Percentiles rank a stretch among this genome's conserved stretches.
Evolutionary conservation across 1,139 yeast species (phyloP).

Genomic region (Groenewaldozyma auringiensis): DNA sequence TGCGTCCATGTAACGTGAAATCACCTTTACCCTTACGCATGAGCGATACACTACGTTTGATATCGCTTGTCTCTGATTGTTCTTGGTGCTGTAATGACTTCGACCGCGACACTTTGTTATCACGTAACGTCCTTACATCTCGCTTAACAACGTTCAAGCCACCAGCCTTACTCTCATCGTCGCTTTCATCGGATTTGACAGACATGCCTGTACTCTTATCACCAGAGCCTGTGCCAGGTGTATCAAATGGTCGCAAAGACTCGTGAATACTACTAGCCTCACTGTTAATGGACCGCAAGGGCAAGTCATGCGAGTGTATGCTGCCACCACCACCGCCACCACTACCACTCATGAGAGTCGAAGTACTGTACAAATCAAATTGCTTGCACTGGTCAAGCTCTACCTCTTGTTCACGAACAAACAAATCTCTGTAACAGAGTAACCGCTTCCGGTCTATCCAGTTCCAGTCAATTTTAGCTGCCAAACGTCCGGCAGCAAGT

Average conservation of each 20-base stretch:
- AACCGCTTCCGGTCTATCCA: slow-evolving; percentile 45
- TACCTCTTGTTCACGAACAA: slow-evolving; percentile 30
- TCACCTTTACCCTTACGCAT: slow-evolving; percentile 25
- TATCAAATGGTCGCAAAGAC: too few relatives aligned
- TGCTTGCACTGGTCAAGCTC: slow-evolving; percentile 19
- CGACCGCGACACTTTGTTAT: neutral
- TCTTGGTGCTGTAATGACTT: neutral
- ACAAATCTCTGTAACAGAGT: slow-evolving; percentile 35
- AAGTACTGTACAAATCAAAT: too few relatives aligned
- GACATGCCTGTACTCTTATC: too few relatives aligned
- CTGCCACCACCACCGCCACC: neutral
- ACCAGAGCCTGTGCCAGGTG: neutral
- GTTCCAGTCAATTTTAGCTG: slow-evolving; percentile 48
- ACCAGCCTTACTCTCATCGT: neutral
- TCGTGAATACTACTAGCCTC: neutral
- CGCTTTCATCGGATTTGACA: neutral
- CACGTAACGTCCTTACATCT: neutral
- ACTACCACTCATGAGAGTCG: too few relatives aligned
- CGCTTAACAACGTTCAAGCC: neutral
- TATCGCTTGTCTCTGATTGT: slow-evolving; percentile 5
- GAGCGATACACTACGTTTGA: slow-evolving; percentile 23
- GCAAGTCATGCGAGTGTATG: neutral
- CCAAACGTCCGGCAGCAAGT: slow-evolving; percentile 38
- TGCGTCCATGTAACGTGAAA: slow-evolving; percentile 29
- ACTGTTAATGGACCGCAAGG: neutral